Percentiles rank a stretch among this genome's conserved stretches.
These are phyloP conservation scores for Penicillium sp. DNA, from an alignment of 2,329 filamentous ascomycete genomes.

Conservation along the genomic window DNA sequence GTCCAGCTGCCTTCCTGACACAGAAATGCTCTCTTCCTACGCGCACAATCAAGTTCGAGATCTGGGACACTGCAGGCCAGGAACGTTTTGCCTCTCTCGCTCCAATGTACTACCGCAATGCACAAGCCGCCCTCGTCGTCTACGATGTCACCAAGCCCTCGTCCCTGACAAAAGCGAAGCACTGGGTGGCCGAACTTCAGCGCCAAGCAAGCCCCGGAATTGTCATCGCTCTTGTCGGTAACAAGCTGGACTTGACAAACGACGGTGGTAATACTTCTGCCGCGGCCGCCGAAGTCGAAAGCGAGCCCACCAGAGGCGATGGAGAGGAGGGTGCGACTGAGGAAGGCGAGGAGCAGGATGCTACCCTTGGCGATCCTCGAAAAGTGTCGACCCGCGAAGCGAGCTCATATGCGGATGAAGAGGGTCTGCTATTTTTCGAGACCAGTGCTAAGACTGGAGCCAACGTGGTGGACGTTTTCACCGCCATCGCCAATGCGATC, in stretches of 20 bases:
- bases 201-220: conserved; percentile 95
- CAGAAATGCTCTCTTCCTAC: conserved; percentile 97
- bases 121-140: conserved; percentile 94
- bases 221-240: conserved; percentile 94
- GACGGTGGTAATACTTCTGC: conserved; percentile 53
- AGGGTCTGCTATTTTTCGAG: conserved; percentile 93
- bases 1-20: conserved; percentile 88
- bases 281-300: conserved; percentile 43
- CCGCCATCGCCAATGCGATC: conserved; percentile 96
- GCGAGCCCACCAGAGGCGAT: conserved; percentile 35
- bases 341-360: conserved; percentile 60
- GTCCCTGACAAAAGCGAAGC: conserved; percentile 93
- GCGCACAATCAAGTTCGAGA: conserved; percentile 78
- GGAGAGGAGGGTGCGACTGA: conserved; percentile 53
- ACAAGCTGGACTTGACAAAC: conserved; percentile 88
- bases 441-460: conserved; percentile 95
- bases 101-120: conserved; percentile 99
- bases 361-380: conserved; percentile 73
- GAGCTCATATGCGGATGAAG: conserved; percentile 91
- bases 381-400: conserved; percentile 92
- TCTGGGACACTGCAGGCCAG: conserved; percentile 98
- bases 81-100: conserved; percentile 96
- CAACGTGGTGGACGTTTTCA: conserved; percentile 96
- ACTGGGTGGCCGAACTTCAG: conserved; percentile 98
- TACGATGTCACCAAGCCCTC: conserved; percentile 98